Percentiles rank a stretch among this genome's conserved stretches.
phyloP scores from a whole-genome alignment of 1,284 basidiomycete species.

The Sparassis latifolia region DNA sequence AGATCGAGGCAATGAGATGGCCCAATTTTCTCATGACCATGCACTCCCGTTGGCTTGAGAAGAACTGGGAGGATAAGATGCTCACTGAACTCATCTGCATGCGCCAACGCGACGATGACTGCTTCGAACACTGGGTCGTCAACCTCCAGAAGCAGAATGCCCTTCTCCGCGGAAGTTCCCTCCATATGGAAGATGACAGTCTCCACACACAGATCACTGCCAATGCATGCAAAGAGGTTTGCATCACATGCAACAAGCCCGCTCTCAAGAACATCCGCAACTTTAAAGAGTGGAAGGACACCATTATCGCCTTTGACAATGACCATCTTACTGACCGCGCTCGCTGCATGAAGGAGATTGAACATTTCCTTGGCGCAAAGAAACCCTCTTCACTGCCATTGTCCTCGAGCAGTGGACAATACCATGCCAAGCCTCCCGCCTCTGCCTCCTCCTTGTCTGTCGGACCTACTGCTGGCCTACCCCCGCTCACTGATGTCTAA shows the following conservation, averaged over 20 bases:
- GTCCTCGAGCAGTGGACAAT: no score
- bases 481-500: background rate
- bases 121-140: conserved; percentile 1
- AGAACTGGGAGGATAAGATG: background rate
- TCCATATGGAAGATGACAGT: background rate
- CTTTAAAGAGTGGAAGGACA: background rate
- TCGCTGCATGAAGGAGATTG: background rate
- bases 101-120: background rate
- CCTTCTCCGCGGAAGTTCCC: background rate
- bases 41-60: background rate
- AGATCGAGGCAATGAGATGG: background rate
- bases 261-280: background rate
- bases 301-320: background rate
- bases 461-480: background rate
- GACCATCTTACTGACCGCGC: background rate
- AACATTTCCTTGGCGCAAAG: background rate
- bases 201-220: background rate
- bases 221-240: background rate
- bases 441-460: background rate
- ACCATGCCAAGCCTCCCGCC: background rate
- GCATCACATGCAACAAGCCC: background rate
- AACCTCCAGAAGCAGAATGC: conserved; percentile 1
- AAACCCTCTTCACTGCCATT: no score
- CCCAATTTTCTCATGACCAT: background rate
- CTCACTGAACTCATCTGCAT: background rate